Base-by-base conservation (phyloP, 768 basidiomycete genomes). In the Amanita fuliginea region DNA sequence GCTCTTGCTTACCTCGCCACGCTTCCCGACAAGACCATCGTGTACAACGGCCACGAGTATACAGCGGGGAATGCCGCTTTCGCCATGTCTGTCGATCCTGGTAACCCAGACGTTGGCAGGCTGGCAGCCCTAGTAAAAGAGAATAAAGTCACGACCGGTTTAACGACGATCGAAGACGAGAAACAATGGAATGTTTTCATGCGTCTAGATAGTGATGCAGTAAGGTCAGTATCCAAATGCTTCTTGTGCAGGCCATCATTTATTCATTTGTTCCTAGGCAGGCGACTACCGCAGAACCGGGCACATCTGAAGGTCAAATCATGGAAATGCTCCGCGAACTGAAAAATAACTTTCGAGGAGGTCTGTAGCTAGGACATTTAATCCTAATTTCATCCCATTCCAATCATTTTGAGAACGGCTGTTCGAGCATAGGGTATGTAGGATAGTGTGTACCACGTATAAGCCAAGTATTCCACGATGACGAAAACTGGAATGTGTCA, bases 111-210 rank as follows among this genome's bases (percentile, higher is more conserved):
- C 2, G 63, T 95, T 39, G 64, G 62, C 24, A 73, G 77, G 24
- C 76, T 96, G 26, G 68, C 67, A 6, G 67, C 75, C 39, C 68
- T 90, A 16, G 75, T 77, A 19, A 60, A 74, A 45, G 68, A 71
- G 41, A 81, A 90, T 58, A 59, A 72, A 49, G 64, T 78, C 40
- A 91, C 86, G 3, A 79, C 85, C 3, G 92, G 94, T 35, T 67
- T 83, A 60, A 85, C 86, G 10, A 96, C 92, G 0, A 93, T 98
- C 44, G 86, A 77, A 0, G 87, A 98, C 56, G 95, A 98, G 70
- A 93, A 92, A 67, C 71, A 80, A 54, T 94, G 89, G 88, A 98
- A 98, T 65, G 81, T 91, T 6, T 97, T 97, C 64, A 92, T 96
- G 90, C 77, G 92, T 14, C 66, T 92, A 9, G 66, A 73, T 4